Evolutionary conservation across 2,329 filamentous ascomycete species (phyloP).

Genomic region (Graphilbum sp.): DNA sequence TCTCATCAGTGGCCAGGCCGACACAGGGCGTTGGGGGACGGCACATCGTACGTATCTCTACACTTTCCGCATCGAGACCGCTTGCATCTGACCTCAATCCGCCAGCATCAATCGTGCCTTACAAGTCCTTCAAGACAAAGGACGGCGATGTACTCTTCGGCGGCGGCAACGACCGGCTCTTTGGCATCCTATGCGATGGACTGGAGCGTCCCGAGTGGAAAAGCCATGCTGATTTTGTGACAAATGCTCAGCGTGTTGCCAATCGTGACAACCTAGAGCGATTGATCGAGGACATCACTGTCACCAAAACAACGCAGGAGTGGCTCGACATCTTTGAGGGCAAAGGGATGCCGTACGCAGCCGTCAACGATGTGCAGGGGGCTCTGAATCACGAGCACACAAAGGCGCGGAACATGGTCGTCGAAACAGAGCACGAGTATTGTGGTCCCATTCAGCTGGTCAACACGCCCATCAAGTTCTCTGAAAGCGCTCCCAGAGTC

Average conservation of each 20-base stretch:
- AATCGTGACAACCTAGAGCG: constrained; percentile 64
- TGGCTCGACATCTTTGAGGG: constrained; percentile 81
- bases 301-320: constrained; percentile 64
- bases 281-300: constrained; percentile 61
- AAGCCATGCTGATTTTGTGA: constrained; percentile 38
- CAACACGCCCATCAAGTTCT: constrained; percentile 91
- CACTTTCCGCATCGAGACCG: not conserved
- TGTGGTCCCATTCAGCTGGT: constrained; percentile 83
- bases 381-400: constrained; percentile 78
- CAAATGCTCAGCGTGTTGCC: constrained; percentile 46
- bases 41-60: constrained; percentile 59
- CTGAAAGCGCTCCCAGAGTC: constrained; percentile 60
- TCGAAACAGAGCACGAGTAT: constrained; percentile 64
- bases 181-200: constrained; percentile 44
- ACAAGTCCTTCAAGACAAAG: constrained; percentile 64
- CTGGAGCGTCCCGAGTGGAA: constrained; percentile 44
- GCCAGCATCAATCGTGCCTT: constrained; percentile 87
- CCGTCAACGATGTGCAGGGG: constrained; percentile 80
- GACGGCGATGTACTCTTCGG: constrained; percentile 57
- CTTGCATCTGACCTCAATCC: not conserved
- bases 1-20: constrained; percentile 72
- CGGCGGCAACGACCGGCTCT: constrained; percentile 57
- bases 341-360: constrained; percentile 81
- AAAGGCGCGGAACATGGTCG: constrained; percentile 73
- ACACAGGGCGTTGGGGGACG: constrained; percentile 86